These are phyloP conservation scores for Citrus trifoliata DNA, from an alignment of 345 rosid genomes.

Conservation along the genomic window DNA sequence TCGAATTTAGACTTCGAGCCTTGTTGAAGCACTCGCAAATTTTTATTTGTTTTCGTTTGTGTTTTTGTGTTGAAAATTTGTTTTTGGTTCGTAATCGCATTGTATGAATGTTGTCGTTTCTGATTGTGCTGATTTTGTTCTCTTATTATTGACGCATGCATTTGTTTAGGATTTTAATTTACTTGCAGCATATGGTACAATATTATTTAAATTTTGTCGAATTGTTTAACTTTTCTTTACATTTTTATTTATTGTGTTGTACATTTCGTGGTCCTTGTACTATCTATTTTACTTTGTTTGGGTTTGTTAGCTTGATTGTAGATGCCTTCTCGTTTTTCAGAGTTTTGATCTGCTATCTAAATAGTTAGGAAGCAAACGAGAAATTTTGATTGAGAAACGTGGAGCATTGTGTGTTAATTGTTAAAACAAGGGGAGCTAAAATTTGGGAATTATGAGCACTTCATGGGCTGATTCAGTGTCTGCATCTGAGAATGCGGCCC, in stretches of 20 bases:
- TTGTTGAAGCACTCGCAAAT: neutral
- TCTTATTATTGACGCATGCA: too few relatives aligned
- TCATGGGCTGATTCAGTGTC: slow-evolving; percentile 62
- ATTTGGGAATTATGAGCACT: slow-evolving; percentile 30
- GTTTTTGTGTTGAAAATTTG: neutral
- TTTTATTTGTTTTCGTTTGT: neutral
- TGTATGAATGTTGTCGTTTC: neutral
- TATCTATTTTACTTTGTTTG: neutral
- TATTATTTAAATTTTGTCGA: too few relatives aligned
- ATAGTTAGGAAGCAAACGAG: neutral
- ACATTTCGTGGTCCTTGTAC: neutral
- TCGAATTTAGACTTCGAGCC: neutral
- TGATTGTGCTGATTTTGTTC: too few relatives aligned
- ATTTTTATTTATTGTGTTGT: neutral
- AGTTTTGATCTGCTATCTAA: neutral
- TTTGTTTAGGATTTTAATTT: too few relatives aligned
- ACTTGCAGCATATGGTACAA: too few relatives aligned
- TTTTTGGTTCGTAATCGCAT: neutral
- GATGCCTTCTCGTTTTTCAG: slow-evolving; percentile 4
- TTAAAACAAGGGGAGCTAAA: neutral
- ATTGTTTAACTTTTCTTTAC: neutral
- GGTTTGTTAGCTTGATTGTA: neutral
- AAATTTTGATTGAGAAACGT: neutral
- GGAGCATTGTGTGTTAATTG: neutral
- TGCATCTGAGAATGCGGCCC: slow-evolving; percentile 32